Evolutionary conservation across 306 rosid species (phyloP), one percentile per base, ranked within the genome.

Genomic region (Cucumis hystrix): DNA sequence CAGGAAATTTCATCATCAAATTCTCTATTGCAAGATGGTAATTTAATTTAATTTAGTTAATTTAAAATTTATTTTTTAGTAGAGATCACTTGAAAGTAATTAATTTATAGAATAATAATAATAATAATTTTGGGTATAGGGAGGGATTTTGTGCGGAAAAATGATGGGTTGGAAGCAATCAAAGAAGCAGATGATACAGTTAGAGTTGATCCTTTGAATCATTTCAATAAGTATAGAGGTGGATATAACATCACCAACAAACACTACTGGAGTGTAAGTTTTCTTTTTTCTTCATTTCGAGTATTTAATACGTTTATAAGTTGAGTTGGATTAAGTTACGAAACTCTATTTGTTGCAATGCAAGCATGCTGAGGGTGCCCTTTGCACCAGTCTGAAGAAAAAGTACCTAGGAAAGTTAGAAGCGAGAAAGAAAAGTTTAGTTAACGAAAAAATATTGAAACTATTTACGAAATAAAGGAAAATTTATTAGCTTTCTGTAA

Each of bases 191-290:
- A 88, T 55, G 76, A 81, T 10, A 89, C 91, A 14, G 81, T 80
- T 18, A 92, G 96, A 75, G 86, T 81, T 57, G 96, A 90, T 80
- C 97, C 96, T 77, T 64, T 80, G 21, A 75, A 90, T 67, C 30
- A 79, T 55, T 89, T 90, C 49, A 86, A 83, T 41, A 87, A 84
- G 71, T 90, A 90, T 65, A 90, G 87, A 83, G 92, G 92, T 83
- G 93, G 93, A 40, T 90, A 82, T 80, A 79, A 84, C 83, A 81
- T 92, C 82, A 83, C 90, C 80, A 89, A 85, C 82, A 86, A 80
- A 85, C 93, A 92, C 43, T 92, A 92, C 87, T 92, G 93, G 96
- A 79, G 86, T 85, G 97, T 90, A 87, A 71, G 70, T 68, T 83
- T 49, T 2, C 5, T 49, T 14, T 13, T 14, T 4, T 49, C 25